Base-by-base conservation (phyloP, 805 yeast species). In the Priceomyces medius region DNA sequence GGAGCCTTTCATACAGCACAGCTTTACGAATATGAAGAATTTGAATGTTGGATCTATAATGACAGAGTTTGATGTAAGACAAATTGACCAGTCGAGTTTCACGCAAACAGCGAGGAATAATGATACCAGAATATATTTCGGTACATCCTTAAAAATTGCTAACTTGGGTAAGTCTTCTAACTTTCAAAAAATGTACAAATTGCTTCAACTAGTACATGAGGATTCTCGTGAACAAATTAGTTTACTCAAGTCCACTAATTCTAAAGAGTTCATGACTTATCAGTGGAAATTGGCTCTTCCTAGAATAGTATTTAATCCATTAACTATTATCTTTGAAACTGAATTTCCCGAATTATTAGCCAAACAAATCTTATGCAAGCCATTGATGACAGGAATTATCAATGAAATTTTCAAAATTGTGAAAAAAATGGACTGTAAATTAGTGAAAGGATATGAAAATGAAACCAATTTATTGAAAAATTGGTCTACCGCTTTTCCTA, bases 281-380 rank as follows among this genome's bases (percentile, higher is more conserved):
- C 93, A 88, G 61, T 89, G 96, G 96, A 81, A 83, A 57, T 73
- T 86, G 42, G 90, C 95, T 1, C 73, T 88, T 41, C 88, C 95
- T 7, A 75, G 79, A 42, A 78, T 88, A 31, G 83, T 89, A 17
- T 79, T 89, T 56, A 86, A 84, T 59, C 88, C 96, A 4, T 66
- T 89, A 33, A 69, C 88, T 24, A 74, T 89, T 18, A 55, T 87
- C 8, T 81, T 90, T 54, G 96, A 88, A 61, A 76, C 78, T 43
- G 79, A 84, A 3, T 73, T 66, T 48, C 88, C 95, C 2, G 66
- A 63, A 27, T 63, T 74, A 38, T 69, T 90, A 39, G 66, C 74
- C 24, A 66, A 72, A 28, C 88, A 86, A 59, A 84, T 88, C 35
- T 70, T 89, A 46, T 91, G 95, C 20, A 87, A 87, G 58, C 97